Evolutionary conservation across 1,284 basidiomycete species (phyloP), one percentile per base, ranked within the genome.

Genomic region (Hymenochaete sp.): DNA sequence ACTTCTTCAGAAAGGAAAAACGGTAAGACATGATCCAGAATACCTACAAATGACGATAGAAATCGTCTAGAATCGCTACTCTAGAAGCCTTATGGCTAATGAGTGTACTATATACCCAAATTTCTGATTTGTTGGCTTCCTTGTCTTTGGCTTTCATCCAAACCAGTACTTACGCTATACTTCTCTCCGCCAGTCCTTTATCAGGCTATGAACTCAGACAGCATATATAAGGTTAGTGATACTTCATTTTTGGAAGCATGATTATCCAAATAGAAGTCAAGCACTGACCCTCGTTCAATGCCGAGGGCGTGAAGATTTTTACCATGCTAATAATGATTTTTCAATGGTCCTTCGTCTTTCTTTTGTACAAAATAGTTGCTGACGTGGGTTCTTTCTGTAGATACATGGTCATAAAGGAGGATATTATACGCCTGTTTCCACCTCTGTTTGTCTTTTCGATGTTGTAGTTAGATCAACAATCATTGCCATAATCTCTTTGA

Each of bases 251-350:
- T 54, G 43, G 49, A 38, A 6, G 14, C 5, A 52, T 73, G 83
- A 83, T 82, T 72, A 68, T 71, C 61, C 74, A 73, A 67, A 78
- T 85, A 84, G 82, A 80, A 85, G 83, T 87, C 83, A 87, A 87
- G 83, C 82, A 68, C 83, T 80, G 79, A 86, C 53, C 62, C 67
- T 65, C 63, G 73, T 83, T 79, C 76, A 47, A 76, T 73, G 79
- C 79, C 81, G 69, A 62, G 64, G 67, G 55, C 58, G 69, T 82
- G 82, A 81, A 69, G 82, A 82, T 65, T 60, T 60, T 31, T 56
- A 69, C 81, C 83, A 86, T 86, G 82, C 82, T 86, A 86, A 86
- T 86, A 72, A 82, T 86, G 82, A 84, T n/a, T n/a, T n/a, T n/a
- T n/a, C n/a, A n/a, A n/a, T n/a, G n/a, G n/a, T n/a, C n/a, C n/a